Conservation (phyloP, 2,329 filamentous ascomycete species). For the Corinectria fuckeliana region DNA sequence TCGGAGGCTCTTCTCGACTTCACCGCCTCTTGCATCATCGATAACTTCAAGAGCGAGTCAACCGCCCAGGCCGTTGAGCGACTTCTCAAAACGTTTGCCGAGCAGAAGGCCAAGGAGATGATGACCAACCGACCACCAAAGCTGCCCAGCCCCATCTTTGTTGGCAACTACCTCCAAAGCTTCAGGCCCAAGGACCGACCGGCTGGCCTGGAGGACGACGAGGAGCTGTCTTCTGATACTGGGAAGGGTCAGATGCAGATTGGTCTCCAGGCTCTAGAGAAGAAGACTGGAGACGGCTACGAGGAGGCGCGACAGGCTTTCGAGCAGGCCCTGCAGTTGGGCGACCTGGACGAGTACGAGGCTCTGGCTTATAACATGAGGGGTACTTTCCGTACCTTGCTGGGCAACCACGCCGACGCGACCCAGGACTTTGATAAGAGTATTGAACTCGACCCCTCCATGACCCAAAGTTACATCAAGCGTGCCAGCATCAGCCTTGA, state of each 20-base stretch:
- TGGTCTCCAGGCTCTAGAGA: constrained; percentile 79
- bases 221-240: constrained; percentile 77
- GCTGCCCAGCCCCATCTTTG: constrained; percentile 93
- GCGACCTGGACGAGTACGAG: constrained; percentile 81
- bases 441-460: constrained; percentile 82
- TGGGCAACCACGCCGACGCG: constrained; percentile 84
- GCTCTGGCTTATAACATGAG: constrained; percentile 95
- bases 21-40: constrained; percentile 98
- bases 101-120: constrained; percentile 91
- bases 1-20: constrained; percentile 97
- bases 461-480: constrained; percentile 99
- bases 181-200: constrained; percentile 87
- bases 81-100: constrained; percentile 94
- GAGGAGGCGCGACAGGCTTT: constrained; percentile 87
- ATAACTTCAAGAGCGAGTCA: constrained; percentile 90
- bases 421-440: constrained; percentile 89
- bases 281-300: constrained; percentile 90
- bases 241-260: constrained; percentile 87
- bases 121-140: constrained; percentile 84
- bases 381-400: constrained; percentile 92
- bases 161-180: constrained; percentile 98
- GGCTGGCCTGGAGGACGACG: constrained; percentile 79
- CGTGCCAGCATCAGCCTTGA: constrained; percentile 97
- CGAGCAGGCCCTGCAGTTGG: constrained; percentile 84
- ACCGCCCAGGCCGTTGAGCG: constrained; percentile 91